Evolutionary conservation across 768 basidiomycete species (phyloP), one percentile per base, ranked within the genome.

Genomic region (Russula olivacea): DNA sequence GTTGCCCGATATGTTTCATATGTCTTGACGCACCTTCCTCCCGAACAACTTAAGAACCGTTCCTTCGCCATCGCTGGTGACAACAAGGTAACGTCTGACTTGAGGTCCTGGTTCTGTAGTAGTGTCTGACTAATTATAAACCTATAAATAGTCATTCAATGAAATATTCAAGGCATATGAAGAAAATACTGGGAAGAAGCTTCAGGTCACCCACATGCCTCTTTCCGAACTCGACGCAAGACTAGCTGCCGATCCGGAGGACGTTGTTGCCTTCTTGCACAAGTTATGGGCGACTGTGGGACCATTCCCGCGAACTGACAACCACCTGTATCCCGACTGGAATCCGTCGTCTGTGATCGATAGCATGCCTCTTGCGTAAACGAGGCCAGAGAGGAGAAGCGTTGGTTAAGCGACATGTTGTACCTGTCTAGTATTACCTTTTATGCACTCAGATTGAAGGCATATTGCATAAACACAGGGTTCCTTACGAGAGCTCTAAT

Each of bases 291-390:
- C 55, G 1, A 54, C 60, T 12, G 7, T 17, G 5, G 58, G 58
- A 15, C 50, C 58, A 43, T 40, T 59, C 15, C 4, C 2, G 58
- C 23, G 34, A 9, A 25, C 49, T 12, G 66, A 59, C 34, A 68
- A 68, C 40, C 36, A 63, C n/a, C 25, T 62, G 25, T 69, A 61
- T 43, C 68, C 68, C 15, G 68, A 59, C 41, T 69, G 65, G 65
- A 69, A 69, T 17, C 68, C 68, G 38, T 58, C 58, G 2, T 19
- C 53, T 1, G 65, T 55, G 1, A 23, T 68, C 11, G 68, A 69
- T 28, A 40, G 30, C 40, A 2, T 54, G 0, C 41, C 52, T 2
- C 9, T 47, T 40, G 50, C 28, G 2, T 61, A 34, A 45, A 47
- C 17, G 10, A 12, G 17, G 32, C 41, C 17, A 41, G 41, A 23